Conservation (phyloP, 192 early-diverging fungal species). For the Linnemannia hyalina region DNA sequence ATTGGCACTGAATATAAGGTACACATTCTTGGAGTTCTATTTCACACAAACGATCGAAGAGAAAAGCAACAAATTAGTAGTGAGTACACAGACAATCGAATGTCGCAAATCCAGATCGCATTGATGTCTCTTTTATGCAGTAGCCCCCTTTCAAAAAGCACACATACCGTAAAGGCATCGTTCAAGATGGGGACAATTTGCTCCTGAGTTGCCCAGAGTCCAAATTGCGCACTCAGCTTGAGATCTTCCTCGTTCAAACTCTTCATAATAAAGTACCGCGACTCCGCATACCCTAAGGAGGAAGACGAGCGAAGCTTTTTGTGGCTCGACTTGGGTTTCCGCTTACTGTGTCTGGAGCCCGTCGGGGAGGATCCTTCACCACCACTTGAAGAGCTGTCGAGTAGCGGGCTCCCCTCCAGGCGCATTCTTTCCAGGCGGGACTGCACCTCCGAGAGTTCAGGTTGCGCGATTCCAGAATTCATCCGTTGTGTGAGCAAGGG, state of each 20-base stretch:
- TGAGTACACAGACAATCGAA: conserved; percentile 2
- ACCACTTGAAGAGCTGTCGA: conserved; percentile 35
- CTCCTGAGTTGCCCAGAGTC: conserved; percentile 64
- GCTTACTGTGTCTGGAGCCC: neutral
- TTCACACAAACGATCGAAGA: neutral
- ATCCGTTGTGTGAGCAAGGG: neutral
- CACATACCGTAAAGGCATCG: conserved; percentile 56
- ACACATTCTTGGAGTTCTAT: conserved; percentile 59
- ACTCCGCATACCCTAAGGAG: conserved; percentile 36
- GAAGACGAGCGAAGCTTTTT: conserved; percentile 52
- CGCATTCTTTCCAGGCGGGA: conserved; percentile 32
- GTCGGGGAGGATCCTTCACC: conserved; percentile 4
- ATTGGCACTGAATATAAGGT: conserved; percentile 65
- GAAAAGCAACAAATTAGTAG: neutral
- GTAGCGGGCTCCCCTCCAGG: conserved; percentile 30
- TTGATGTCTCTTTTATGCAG: neutral
- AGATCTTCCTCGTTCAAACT: conserved; percentile 65
- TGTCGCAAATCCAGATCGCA: neutral
- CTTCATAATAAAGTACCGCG: conserved; percentile 64
- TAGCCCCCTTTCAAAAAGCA: neutral
- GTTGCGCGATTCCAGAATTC: neutral
- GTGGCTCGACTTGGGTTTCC: neutral
- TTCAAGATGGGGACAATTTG: conserved; percentile 64
- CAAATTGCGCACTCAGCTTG: conserved; percentile 62
- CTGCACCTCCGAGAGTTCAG: conserved; percentile 22